Evolutionary conservation across 768 basidiomycete species (phyloP).

Genomic region (Phanerochaete sordida): DNA sequence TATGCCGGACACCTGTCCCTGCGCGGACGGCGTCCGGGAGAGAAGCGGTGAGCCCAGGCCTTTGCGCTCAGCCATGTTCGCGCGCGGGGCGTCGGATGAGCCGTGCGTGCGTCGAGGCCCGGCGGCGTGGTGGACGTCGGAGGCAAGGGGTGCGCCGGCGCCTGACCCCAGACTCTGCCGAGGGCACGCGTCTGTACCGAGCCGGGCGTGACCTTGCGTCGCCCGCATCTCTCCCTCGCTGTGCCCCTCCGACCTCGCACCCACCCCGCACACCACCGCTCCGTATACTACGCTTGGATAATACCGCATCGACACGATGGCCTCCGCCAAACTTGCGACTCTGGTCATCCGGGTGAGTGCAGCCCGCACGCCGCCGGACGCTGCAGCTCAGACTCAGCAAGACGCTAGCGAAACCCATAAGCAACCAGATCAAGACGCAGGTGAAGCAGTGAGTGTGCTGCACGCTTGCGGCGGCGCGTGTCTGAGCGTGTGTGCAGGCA

Average conservation of each 20-base stretch:
- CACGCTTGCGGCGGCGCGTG: neutral
- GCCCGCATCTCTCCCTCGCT: neutral
- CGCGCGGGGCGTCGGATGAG: neutral
- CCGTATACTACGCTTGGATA: neutral
- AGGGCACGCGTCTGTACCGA: constrained; percentile 1
- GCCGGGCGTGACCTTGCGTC: neutral
- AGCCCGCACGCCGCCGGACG: neutral
- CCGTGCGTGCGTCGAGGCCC: neutral
- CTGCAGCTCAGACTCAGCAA: constrained; percentile 26
- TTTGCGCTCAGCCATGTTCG: neutral
- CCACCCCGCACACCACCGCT: neutral
- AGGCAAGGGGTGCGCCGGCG: neutral
- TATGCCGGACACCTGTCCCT: neutral
- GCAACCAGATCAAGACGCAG: constrained; percentile 61
- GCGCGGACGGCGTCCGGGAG: neutral
- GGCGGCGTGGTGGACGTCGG: neutral
- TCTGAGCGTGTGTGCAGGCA: constrained; percentile 41
- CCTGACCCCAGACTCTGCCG: neutral
- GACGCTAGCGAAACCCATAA: constrained; percentile 87
- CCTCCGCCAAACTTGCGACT: constrained; percentile 69
- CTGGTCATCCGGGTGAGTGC: constrained; percentile 66
- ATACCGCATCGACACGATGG: constrained; percentile 40
- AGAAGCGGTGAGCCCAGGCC: neutral
- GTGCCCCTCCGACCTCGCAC: neutral
- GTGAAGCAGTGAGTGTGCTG: constrained; percentile 57